Percentiles rank a stretch among this genome's conserved stretches.
phyloP scores from a whole-genome alignment of 106 monocot genomes.

The Dendrobium nobile region DNA sequence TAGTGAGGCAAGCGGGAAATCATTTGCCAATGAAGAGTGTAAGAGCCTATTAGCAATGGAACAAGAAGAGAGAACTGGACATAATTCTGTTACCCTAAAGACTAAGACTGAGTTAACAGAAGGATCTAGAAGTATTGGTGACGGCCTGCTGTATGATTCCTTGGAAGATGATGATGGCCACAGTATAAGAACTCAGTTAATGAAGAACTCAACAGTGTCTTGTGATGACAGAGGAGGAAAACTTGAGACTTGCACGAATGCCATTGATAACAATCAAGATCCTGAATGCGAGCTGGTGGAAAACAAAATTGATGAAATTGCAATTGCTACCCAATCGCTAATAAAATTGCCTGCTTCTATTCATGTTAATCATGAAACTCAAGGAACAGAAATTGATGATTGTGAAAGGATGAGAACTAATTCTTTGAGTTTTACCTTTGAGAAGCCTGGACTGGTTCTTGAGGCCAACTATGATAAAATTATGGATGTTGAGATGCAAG shows the following conservation, averaged over 20 bases:
- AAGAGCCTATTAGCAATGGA: slow-evolving; percentile 7
- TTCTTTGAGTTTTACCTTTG: background rate
- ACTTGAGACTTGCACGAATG: slow-evolving; percentile 4
- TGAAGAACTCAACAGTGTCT: background rate
- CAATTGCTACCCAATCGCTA: background rate
- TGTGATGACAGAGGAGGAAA: slow-evolving; percentile 11
- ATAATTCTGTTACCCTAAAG: slow-evolving; percentile 4
- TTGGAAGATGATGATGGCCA: slow-evolving; percentile 11
- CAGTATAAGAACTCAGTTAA: background rate
- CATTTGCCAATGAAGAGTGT: slow-evolving; percentile 4
- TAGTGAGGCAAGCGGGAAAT: background rate
- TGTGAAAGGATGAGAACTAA: background rate
- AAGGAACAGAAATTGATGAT: background rate
- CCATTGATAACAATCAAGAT: slow-evolving; percentile 23
- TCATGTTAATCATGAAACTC: slow-evolving; percentile 6
- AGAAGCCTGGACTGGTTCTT: background rate
- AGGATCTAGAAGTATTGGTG: slow-evolving; percentile 6
- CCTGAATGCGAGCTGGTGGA: slow-evolving; percentile 4
- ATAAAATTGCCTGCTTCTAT: slow-evolving; percentile 6
- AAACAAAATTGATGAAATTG: slow-evolving; percentile 1
- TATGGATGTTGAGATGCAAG: slow-evolving; percentile 5
- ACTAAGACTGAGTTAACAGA: slow-evolving; percentile 10
- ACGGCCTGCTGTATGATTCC: slow-evolving; percentile 5
- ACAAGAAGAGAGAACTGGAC: slow-evolving; percentile 3
- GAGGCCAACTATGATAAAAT: slow-evolving; percentile 9